These are phyloP conservation scores for Xylaria digitata DNA, from an alignment of 2,329 filamentous ascomycete genomes.

Conservation along the genomic window DNA sequence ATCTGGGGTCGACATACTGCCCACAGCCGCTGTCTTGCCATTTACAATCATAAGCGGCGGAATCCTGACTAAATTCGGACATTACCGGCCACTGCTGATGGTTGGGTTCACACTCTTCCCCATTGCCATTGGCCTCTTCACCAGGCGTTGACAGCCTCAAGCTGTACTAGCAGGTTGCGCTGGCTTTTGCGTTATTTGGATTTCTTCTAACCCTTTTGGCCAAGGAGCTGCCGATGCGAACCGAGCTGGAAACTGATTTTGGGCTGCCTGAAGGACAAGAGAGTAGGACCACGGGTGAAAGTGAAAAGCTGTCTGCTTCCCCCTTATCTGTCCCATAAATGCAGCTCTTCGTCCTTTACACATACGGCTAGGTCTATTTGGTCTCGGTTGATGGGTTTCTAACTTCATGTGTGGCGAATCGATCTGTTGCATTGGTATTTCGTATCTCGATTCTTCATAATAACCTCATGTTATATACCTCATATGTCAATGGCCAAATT, in stretches of 20 bases:
- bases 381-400: too few species aligned
- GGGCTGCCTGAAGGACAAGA: conserved; percentile 32
- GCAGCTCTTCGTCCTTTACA: too few species aligned
- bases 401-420: too few species aligned
- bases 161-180: conserved; percentile 35
- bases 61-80: conserved; percentile 51
- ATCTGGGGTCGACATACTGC: conserved; percentile 61
- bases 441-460: too few species aligned
- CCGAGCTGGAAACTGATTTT: conserved; percentile 37
- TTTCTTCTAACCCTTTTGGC: conserved; percentile 31
- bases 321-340: too few species aligned
- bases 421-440: too few species aligned
- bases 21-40: conserved; percentile 4
- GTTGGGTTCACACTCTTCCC: conserved; percentile 49
- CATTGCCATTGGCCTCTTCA: conserved; percentile 53
- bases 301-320: too few species aligned
- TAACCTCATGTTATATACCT: too few species aligned
- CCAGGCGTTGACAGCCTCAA: conserved; percentile 39
- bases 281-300: too few species aligned
- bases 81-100: conserved; percentile 56
- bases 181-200: conserved; percentile 31
- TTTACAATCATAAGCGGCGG: conserved; percentile 5
- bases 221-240: conserved; percentile 34
- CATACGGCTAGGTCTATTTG: too few species aligned
- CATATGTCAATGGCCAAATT: too few species aligned